A percentile compares a stretch with the other conserved stretches of the same genome.
These are phyloP conservation scores for Tetrapisispora taiwanensis DNA, from an alignment of 805 yeast species.

Conservation along the genomic window DNA sequence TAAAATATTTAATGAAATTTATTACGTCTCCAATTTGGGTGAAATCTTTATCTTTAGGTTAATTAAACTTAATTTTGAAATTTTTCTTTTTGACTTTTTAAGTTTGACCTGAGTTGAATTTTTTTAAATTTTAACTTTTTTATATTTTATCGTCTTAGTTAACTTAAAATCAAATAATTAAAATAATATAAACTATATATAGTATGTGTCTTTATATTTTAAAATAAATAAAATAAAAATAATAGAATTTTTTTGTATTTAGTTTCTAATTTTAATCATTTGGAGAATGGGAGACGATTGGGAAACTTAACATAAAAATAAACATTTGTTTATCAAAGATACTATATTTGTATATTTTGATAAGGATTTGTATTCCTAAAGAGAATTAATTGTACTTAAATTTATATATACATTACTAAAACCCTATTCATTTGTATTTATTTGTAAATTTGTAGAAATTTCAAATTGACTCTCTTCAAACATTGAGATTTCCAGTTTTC, in stretches of 20 bases:
- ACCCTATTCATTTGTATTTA: too few species aligned
- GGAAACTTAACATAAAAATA: too few species aligned
- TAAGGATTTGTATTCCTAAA: too few species aligned
- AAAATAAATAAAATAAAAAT: constrained; percentile 2
- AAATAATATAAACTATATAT: constrained; percentile 3
- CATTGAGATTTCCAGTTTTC: too few species aligned
- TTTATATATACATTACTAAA: too few species aligned
- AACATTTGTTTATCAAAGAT: too few species aligned
- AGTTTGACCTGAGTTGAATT: not conserved
- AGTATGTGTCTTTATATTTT: constrained; percentile 4
- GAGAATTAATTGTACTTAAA: too few species aligned
- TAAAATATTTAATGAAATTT: not conserved
- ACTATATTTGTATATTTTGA: too few species aligned
- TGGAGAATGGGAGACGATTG: too few species aligned
- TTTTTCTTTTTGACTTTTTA: not conserved
- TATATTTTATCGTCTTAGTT: constrained; percentile 1
- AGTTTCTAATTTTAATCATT: not conserved
- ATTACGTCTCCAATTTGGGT: not conserved
- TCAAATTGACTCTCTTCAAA: too few species aligned
- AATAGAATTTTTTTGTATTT: not conserved
- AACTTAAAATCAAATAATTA: not conserved
- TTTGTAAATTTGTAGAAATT: too few species aligned
- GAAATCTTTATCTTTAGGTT: not conserved
- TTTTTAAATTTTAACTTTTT: not conserved
- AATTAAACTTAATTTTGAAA: not conserved